Conservation (phyloP, 805 yeast genomes). For the Wickerhamomyces kurtzmanii region DNA sequence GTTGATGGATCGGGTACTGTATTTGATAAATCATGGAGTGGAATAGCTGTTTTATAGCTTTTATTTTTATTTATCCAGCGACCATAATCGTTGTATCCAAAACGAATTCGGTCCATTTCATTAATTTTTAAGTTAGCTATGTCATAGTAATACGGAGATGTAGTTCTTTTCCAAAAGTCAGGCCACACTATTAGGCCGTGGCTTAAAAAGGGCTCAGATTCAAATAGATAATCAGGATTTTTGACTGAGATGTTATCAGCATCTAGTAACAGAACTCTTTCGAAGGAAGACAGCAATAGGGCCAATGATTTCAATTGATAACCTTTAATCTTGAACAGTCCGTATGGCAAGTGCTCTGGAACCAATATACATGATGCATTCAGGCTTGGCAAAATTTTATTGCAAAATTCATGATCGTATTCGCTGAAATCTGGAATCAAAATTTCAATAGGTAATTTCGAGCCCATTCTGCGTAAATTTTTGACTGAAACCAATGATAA, state of each 20-base stretch:
- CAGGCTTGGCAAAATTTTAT: conserved; percentile 42
- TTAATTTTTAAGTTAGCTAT: conserved; percentile 34
- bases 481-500: conserved; percentile 56
- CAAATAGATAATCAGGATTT: conserved; percentile 35
- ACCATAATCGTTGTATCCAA: too few species aligned
- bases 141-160: conserved; percentile 49
- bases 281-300: conserved; percentile 64
- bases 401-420: conserved; percentile 61
- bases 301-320: conserved; percentile 72
- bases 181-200: conserved; percentile 64
- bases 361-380: conserved; percentile 62
- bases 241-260: conserved; percentile 58
- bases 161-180: conserved; percentile 65
- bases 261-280: conserved; percentile 64
- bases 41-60: too few species aligned
- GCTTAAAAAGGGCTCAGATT: conserved; percentile 30
- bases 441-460: conserved; percentile 64
- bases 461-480: conserved; percentile 50
- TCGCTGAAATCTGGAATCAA: conserved; percentile 58
- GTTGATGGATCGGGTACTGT: conserved; percentile 56
- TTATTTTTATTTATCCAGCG: too few species aligned
- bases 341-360: too few species aligned
- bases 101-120: too few species aligned
- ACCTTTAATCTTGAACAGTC: too few species aligned
- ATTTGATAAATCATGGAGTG: conserved; percentile 49